These are phyloP conservation scores for Arthrinium puccinioides DNA, from an alignment of 2,329 filamentous ascomycete species.

Conservation along the genomic window DNA sequence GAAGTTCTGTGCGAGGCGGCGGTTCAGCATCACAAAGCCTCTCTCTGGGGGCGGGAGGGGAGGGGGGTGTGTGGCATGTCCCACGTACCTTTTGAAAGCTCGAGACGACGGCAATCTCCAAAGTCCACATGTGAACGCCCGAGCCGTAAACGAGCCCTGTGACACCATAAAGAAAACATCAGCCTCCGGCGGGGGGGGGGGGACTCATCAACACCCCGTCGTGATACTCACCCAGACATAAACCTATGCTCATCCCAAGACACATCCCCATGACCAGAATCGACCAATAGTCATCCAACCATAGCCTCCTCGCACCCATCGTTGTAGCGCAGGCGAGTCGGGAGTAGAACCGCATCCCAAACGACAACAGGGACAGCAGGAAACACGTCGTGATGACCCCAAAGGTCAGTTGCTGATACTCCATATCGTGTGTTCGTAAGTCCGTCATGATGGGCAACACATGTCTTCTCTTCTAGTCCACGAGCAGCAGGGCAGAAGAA, in stretches of 20 bases:
- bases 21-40: too few species aligned
- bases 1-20: conserved; percentile 3
- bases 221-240: conserved; percentile 10
- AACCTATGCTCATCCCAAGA: conserved; percentile 13
- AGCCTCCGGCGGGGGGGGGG: too few species aligned
- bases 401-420: conserved; percentile 18
- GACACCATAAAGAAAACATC: not conserved
- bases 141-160: conserved; percentile 2
- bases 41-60: too few species aligned
- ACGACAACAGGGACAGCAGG: conserved; percentile 14
- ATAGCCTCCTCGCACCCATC: conserved; percentile 13
- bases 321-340: conserved; percentile 12
- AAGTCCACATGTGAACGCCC: not conserved
- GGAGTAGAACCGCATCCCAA: conserved; percentile 17
- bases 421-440: too few species aligned
- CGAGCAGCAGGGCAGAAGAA: not conserved
- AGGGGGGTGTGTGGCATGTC: too few species aligned
- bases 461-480: not conserved
- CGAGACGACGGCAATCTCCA: not conserved
- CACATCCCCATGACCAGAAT: conserved; percentile 18
- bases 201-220: too few species aligned
- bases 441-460: too few species aligned
- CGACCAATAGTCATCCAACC: conserved; percentile 23
- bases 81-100: not conserved
- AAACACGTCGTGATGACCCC: conserved; percentile 19